Percentiles rank a stretch among this genome's conserved stretches.
These are phyloP conservation scores for Calonectria pseudoreteaudii DNA, from an alignment of 2,329 filamentous ascomycete genomes.

Conservation along the genomic window DNA sequence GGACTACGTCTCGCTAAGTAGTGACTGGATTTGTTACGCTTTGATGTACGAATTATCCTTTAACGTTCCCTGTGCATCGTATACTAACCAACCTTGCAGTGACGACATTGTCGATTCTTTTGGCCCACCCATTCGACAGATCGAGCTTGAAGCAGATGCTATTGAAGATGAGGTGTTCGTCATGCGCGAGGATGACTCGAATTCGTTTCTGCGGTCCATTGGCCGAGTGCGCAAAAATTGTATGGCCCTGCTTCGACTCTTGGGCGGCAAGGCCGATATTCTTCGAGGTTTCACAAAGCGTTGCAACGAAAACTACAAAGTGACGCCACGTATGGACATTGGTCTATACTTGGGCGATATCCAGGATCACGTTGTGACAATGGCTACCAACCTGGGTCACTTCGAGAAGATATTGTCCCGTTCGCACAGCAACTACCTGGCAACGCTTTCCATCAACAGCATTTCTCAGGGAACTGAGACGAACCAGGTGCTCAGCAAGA, in stretches of 20 bases:
- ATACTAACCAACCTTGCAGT: conserved; percentile 55
- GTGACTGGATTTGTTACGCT: conserved; percentile 99
- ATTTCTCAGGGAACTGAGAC: conserved; percentile 88
- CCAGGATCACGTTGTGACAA: conserved; percentile 98
- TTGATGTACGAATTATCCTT: conserved; percentile 75
- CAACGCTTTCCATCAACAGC: conserved; percentile 92
- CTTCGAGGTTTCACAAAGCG: conserved; percentile 98
- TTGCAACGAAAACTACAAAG: conserved; percentile 96
- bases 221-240: conserved; percentile 94
- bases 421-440: conserved; percentile 95
- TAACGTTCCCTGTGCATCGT: background rate
- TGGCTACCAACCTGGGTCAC: conserved; percentile 96
- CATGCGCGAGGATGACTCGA: conserved; percentile 89
- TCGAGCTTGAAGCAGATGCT: conserved; percentile 88
- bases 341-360: conserved; percentile 97
- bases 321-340: conserved; percentile 96
- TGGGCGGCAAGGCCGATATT: conserved; percentile 98
- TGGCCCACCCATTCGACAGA: conserved; percentile 86
- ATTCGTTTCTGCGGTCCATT: conserved; percentile 86
- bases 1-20: conserved; percentile 93
- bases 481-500: conserved; percentile 92
- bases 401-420: conserved; percentile 98
- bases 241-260: conserved; percentile 90
- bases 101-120: conserved; percentile 99
- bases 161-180: conserved; percentile 98